Conservation (phyloP, 345 rosid genomes). For the Isatis tinctoria region DNA sequence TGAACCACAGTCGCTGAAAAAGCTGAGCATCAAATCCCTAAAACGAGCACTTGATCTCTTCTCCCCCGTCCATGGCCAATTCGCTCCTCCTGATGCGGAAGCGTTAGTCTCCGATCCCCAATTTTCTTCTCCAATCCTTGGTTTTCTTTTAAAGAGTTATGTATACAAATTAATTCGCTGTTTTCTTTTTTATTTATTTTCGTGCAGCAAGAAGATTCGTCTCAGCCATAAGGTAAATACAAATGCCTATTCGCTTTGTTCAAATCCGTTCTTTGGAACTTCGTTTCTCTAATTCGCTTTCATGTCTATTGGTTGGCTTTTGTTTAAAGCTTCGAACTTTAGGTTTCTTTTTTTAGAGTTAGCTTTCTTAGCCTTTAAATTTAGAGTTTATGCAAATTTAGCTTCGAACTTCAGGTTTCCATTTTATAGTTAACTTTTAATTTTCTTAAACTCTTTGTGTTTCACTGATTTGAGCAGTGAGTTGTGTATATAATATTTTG, state of each 20-base stretch:
- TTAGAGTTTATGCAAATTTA: not conserved
- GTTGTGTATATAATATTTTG: not conserved
- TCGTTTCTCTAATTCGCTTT: too few species aligned
- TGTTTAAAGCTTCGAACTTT: constrained; percentile 11
- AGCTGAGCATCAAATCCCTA: constrained; percentile 77
- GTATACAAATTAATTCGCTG: not conserved
- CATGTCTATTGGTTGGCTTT: not conserved
- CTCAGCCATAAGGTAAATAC: constrained; percentile 69
- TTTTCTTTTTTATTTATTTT: not conserved
- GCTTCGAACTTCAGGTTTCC: not conserved
- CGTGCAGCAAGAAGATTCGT: constrained; percentile 77
- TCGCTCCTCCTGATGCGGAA: constrained; percentile 72
- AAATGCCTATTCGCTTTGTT: not conserved
- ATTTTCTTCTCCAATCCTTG: not conserved
- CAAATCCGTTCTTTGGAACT: too few species aligned
- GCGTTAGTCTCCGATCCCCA: constrained; percentile 46
- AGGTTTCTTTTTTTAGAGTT: not conserved
- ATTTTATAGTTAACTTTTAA: not conserved
- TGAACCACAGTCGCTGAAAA: constrained; percentile 87
- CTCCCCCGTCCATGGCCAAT: constrained; percentile 66
- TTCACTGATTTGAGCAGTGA: not conserved
- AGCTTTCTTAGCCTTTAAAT: not conserved
- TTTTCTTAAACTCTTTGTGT: not conserved
- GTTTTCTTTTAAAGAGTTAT: not conserved
- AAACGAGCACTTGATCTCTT: constrained; percentile 90